Base-by-base conservation (phyloP, 2,329 filamentous ascomycete species). In the Sordariomycetes sp. region DNA sequence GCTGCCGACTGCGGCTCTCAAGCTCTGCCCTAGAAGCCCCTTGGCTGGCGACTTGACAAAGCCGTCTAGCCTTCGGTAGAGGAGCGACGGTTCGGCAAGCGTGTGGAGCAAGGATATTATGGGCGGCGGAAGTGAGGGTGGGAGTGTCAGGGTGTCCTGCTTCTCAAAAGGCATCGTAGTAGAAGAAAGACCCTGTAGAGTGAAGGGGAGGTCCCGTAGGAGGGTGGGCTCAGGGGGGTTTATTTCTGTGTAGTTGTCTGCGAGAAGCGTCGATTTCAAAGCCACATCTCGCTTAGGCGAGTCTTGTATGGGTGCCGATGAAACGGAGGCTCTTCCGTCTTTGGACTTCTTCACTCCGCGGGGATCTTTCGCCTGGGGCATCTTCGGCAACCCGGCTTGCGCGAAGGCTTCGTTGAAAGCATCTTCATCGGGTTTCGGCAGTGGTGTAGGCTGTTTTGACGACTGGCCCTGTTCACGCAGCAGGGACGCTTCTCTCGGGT, bases 101-200 rank as follows among this genome's bases (percentile, higher is more conserved):
- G 88, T 90, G 66, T 99, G 90, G 2, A 99, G 77, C 11, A 99
- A 79, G 18, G 91, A 92, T 16, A 97, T 78, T 11, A 97, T 78
- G 2, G 94, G 93, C 6, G 92, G 77, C 1, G 94, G 91, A 6
- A 99, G 78, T 0, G 86, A 89, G 0, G 84, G 66, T 0, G 94
- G 95, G 28, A 99, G 75, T 66, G 85, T 89, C 57, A 97, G 74
- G 2, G 81, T 83, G 24, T 85, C 82, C 25, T 83, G 78, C 16
- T 84, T 83, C 11, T 81, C 74, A 63, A 97, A 97, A 0, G 86
- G 81, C 46, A 97, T 75, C 62, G 92, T 90, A 1, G 88, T 87
- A 0, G 93, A 96, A 1, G 91, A 95, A 2, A 97, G 77, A 0
- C 94, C 94, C 71, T 97, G 94, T 0, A 97, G 77, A 0, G 92